phyloP scores from a whole-genome alignment of 1,284 basidiomycete genomes.

The Ustilago shanxiensis region DNA sequence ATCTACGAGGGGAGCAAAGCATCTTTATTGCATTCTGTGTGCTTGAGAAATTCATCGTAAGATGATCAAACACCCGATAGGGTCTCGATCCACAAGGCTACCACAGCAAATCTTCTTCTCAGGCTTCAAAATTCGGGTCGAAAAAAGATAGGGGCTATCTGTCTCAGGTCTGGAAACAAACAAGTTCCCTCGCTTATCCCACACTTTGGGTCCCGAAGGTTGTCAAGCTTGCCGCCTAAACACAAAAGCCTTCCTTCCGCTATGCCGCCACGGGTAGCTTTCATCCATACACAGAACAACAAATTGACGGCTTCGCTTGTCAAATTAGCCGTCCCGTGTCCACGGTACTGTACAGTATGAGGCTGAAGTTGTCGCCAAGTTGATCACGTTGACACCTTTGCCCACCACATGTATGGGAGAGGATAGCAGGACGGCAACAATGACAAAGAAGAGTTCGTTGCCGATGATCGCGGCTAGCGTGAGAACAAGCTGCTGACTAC shows the following conservation, averaged over 20 bases:
- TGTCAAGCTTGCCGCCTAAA: background rate
- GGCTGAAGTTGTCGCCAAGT: background rate
- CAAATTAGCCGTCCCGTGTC: background rate
- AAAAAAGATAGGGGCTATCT: slow-evolving; percentile 14
- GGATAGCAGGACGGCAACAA: too few relatives aligned
- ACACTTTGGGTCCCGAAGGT: background rate
- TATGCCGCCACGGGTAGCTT: too few relatives aligned
- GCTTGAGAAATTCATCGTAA: background rate
- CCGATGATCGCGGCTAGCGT: background rate
- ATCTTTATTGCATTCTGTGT: too few relatives aligned
- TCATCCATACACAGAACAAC: too few relatives aligned
- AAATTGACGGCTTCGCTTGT: too few relatives aligned
- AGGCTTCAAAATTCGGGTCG: background rate
- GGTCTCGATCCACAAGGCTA: background rate
- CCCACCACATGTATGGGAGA: background rate
- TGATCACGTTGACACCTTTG: background rate
- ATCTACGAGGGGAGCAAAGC: too few relatives aligned
- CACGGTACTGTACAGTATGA: background rate
- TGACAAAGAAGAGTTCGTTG: too few relatives aligned
- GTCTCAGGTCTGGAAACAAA: slow-evolving; percentile 12
- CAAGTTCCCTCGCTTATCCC: background rate
- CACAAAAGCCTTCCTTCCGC: background rate
- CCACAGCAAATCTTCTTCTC: background rate
- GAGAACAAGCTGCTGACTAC: background rate
- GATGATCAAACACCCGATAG: background rate